phyloP scores from a whole-genome alignment of 306 rosid species.

The Hylodesmum podocarpum region DNA sequence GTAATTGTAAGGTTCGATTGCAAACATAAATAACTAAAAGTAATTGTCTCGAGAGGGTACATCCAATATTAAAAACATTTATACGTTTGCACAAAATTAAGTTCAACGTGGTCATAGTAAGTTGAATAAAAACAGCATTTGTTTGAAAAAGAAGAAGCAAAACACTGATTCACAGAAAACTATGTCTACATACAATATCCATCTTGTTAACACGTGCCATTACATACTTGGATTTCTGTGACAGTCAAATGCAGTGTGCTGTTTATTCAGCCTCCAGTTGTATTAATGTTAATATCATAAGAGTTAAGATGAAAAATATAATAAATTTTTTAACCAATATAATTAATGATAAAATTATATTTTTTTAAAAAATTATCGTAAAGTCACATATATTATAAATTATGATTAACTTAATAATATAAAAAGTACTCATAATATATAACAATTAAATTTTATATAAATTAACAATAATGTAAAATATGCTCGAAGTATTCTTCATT shows the following conservation, averaged over 20 bases:
- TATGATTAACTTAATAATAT: too few relatives aligned
- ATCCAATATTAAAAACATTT: not conserved
- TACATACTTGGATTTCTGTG: not conserved
- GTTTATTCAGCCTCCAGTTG: not conserved
- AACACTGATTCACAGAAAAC: not conserved
- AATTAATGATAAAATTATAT: too few relatives aligned
- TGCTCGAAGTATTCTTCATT: too few relatives aligned
- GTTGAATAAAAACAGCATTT: constrained; percentile 19
- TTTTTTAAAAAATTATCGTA: too few relatives aligned
- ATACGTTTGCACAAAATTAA: constrained; percentile 1
- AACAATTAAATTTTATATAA: too few relatives aligned
- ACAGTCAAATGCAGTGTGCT: constrained; percentile 7
- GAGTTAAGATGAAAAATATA: not conserved
- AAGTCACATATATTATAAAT: too few relatives aligned
- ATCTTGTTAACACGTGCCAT: not conserved
- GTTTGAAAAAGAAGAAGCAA: not conserved
- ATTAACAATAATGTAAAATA: too few relatives aligned
- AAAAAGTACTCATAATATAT: too few relatives aligned
- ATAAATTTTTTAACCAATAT: too few relatives aligned
- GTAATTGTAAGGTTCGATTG: not conserved
- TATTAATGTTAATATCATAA: not conserved
- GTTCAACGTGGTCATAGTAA: not conserved
- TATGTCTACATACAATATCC: not conserved
- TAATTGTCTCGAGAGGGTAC: not conserved
- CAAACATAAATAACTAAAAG: not conserved